A percentile compares a stretch with the other conserved stretches of the same genome.
These are phyloP conservation scores for Kodamaea leandrae DNA, from an alignment of 805 yeast species.

Conservation along the genomic window DNA sequence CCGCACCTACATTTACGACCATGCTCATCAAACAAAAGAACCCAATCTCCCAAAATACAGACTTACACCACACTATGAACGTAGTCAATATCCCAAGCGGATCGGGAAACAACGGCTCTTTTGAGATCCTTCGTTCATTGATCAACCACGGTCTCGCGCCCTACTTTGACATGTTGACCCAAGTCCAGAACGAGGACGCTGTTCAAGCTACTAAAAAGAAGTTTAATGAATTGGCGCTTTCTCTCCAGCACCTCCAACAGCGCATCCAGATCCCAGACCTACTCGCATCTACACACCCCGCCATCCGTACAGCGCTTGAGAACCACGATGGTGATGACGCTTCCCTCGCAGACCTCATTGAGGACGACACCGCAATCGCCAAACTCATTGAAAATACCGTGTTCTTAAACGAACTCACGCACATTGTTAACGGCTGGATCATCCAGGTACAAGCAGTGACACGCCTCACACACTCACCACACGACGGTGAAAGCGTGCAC, in stretches of 20 bases:
- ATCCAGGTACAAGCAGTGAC: slow-evolving; percentile 58
- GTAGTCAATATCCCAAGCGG: slow-evolving; percentile 32
- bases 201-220: slow-evolving; percentile 54
- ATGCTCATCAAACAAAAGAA: slow-evolving; percentile 50
- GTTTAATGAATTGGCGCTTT: slow-evolving; percentile 63
- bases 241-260: slow-evolving; percentile 66
- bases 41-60: slow-evolving; percentile 16
- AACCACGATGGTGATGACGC: slow-evolving; percentile 18
- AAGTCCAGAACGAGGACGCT: slow-evolving; percentile 13
- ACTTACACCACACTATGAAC: slow-evolving; percentile 27
- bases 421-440: slow-evolving; percentile 72
- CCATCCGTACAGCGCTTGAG: slow-evolving; percentile 25
- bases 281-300: slow-evolving; percentile 48
- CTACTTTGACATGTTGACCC: slow-evolving; percentile 54
- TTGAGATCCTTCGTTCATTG: slow-evolving; percentile 57
- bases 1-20: slow-evolving; percentile 20
- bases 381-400: slow-evolving; percentile 45
- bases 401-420: slow-evolving; percentile 68
- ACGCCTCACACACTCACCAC: slow-evolving; percentile 48
- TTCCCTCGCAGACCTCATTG: slow-evolving; percentile 22
- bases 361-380: slow-evolving; percentile 17
- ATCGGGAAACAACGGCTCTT: slow-evolving; percentile 23
- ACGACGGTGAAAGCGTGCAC: slow-evolving; percentile 48
- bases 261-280: slow-evolving; percentile 69
- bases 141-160: slow-evolving; percentile 66